Base-by-base conservation (phyloP, 768 basidiomycete genomes). In the Hebeloma cylindrosporum region DNA sequence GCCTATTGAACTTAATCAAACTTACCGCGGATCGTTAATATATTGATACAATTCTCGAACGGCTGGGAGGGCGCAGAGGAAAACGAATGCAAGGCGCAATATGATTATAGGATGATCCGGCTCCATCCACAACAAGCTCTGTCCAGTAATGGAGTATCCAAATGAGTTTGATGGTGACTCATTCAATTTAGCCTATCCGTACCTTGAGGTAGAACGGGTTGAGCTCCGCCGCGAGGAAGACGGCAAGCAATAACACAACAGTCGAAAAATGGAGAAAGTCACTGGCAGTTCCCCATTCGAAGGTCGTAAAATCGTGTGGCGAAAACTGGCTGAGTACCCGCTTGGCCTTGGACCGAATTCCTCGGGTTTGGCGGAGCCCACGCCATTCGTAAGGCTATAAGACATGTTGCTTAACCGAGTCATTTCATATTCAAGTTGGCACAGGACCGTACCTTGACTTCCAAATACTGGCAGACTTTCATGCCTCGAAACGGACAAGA, bases 201-300 rank as follows among this genome's bases (percentile, higher is more conserved):
- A 84, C 88, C 76, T 93, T 93, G 29, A 93, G 70, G 66, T 93
- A 93, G 64, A 93, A 93, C 4, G 89, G 88, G 58, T 86, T 90
- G 40, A 93, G 72, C 64, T 93, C 90, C 46, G 88, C 90, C 48
- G 82, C 85, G 38, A 93, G 73, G 61, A 92, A 92, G 21, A 84
- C 80, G 4, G 82, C 80, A 27, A 92, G 76, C 34, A 92, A 71
- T 20, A 85, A 54, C 11, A 92, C 86, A 26, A 92, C 89, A 0
- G 76, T 78, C 49, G 82, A 64, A 59, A 88, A 92, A 64, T 90
- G 82, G 31, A 75, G 68, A 59, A 90, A 87, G 27, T 80, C 80
- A 34, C 74, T 72, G 7, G 86, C 81, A 2, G 88, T 86, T 53
- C 84, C 89, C 90, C 90, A 93, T 58, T 87, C 81, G 73, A 92